These are phyloP conservation scores for Symbiodinium pilosum DNA, from an alignment of 73 alveolate genomes.

Conservation along the genomic window DNA sequence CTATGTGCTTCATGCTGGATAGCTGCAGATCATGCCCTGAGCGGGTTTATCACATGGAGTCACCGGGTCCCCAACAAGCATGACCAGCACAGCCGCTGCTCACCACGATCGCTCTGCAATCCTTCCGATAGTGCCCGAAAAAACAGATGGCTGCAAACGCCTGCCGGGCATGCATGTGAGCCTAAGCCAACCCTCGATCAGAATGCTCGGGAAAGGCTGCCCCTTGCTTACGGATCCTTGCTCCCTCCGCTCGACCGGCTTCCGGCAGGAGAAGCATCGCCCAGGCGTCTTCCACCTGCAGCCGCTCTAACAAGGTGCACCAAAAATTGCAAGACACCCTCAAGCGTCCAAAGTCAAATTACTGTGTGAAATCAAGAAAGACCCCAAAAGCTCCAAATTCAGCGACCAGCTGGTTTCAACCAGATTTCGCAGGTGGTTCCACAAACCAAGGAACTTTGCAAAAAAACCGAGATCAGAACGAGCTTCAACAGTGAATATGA, in stretches of 20 bases:
- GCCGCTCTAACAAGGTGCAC: background rate
- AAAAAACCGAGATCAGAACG: too few species aligned
- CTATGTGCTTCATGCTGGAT: too few species aligned
- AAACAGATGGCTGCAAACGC: background rate
- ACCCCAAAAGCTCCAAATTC: background rate
- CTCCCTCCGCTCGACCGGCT: background rate
- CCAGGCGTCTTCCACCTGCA: conserved; percentile 14
- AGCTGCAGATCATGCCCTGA: too few species aligned
- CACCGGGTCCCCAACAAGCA: background rate
- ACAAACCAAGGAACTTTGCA: too few species aligned
- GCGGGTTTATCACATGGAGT: too few species aligned
- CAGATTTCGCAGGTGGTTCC: too few species aligned
- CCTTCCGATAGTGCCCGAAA: background rate
- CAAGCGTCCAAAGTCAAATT: background rate
- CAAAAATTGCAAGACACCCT: background rate
- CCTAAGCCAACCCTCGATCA: too few species aligned
- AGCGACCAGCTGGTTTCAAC: too few species aligned
- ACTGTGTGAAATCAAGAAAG: background rate
- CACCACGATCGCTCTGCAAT: background rate
- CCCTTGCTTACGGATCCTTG: background rate
- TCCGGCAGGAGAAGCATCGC: conserved; percentile 1
- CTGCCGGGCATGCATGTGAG: background rate
- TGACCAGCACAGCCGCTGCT: background rate
- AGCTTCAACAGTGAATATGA: too few species aligned
- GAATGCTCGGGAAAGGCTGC: too few species aligned